Evolutionary conservation across 148 eudicot species (phyloP).

Genomic region (Camellia sinensis): DNA sequence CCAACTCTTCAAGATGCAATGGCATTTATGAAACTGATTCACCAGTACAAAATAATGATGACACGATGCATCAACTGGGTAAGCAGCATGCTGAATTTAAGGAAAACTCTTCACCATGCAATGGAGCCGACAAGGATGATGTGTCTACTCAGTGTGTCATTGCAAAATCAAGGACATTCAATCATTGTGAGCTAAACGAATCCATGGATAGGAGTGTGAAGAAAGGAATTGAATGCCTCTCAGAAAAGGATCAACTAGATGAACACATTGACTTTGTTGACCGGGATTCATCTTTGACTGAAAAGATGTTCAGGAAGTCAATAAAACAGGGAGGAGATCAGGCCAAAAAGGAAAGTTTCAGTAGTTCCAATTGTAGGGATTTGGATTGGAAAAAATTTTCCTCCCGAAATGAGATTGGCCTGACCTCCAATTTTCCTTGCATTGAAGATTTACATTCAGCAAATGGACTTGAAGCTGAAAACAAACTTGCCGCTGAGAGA

Average conservation of each 20-base stretch:
- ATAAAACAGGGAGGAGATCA: neutral
- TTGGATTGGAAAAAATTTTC: too few species aligned
- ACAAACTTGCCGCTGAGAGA: neutral
- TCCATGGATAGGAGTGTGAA: neutral
- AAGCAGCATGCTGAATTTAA: neutral
- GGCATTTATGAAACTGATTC: neutral
- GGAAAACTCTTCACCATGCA: neutral
- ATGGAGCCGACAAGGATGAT: neutral
- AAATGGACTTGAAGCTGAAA: neutral
- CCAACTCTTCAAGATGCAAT: constrained; percentile 10
- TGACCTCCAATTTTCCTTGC: neutral
- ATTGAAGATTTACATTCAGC: constrained; percentile 4
- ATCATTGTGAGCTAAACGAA: constrained; percentile 5
- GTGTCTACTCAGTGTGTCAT: neutral
- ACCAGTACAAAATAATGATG: neutral
- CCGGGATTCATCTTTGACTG: neutral
- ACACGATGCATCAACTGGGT: neutral
- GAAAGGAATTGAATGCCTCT: constrained; percentile 6
- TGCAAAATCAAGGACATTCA: neutral
- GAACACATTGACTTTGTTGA: neutral
- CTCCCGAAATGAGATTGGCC: neutral
- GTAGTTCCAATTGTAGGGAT: too few species aligned
- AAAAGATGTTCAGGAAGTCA: neutral
- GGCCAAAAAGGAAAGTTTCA: neutral
- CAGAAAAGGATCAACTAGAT: neutral